These are phyloP conservation scores for Blastobotrys buckinghamii DNA, from an alignment of 1,139 yeast genomes.

Conservation along the genomic window DNA sequence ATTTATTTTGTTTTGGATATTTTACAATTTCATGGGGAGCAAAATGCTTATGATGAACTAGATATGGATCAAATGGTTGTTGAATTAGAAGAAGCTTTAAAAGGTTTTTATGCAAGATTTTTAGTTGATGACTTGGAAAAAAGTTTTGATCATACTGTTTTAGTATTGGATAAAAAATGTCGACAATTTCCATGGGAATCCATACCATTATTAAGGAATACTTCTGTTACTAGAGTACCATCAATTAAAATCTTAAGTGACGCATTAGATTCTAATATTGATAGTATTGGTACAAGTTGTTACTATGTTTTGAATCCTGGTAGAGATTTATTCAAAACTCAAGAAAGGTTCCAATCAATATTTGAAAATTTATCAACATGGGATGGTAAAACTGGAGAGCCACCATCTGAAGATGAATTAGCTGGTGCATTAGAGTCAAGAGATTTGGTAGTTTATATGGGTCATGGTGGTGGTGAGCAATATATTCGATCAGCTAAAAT, in stretches of 20 bases:
- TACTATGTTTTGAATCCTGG: constrained; percentile 74
- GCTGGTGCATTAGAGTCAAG: constrained; percentile 37
- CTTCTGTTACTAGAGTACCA: constrained; percentile 72
- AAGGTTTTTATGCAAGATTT: constrained; percentile 28
- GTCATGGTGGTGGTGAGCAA: constrained; percentile 95
- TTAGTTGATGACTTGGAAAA: constrained; percentile 2
- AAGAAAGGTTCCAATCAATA: constrained; percentile 46
- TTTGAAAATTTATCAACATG: constrained; percentile 44
- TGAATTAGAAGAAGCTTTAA: constrained; percentile 45
- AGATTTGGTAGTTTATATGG: constrained; percentile 70
- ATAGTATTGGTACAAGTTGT: constrained; percentile 30
- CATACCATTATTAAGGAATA: constrained; percentile 45
- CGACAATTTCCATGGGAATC: constrained; percentile 87
- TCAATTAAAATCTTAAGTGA: constrained; percentile 48
- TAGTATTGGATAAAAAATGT: constrained; percentile 62
- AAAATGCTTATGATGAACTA: constrained; percentile 57
- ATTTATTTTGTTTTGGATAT: constrained; percentile 57
- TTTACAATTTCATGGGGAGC: constrained; percentile 57
- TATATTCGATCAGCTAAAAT: constrained; percentile 51
- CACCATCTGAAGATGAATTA: constrained; percentile 54
- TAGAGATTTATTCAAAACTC: constrained; percentile 68
- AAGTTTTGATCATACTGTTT: constrained; percentile 49
- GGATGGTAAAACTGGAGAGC: constrained; percentile 47
- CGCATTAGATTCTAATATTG: constrained; percentile 24
- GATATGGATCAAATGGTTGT: constrained; percentile 46